Base-by-base conservation (phyloP, 805 yeast genomes). In the Candida taoyuanica region DNA sequence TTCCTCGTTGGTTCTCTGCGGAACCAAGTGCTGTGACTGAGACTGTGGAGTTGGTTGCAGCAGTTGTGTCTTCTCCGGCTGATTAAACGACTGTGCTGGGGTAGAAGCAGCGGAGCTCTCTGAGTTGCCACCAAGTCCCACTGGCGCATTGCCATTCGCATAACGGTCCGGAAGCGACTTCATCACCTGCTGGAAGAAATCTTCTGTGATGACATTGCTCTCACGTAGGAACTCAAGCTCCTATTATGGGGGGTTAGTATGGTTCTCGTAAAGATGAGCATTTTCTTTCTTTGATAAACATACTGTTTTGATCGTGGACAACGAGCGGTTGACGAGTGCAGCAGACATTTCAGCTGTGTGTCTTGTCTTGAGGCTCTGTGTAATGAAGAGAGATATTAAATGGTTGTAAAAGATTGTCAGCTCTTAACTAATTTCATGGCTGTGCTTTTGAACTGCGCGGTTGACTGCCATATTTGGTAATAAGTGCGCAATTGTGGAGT, bases 191-290 rank as follows among this genome's bases (percentile, higher is more conserved):
- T 75, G 63, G 52, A 59, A 81, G 40, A 81, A 70, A 8, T 62
- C 67, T 26, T 73, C 70, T 15, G 79, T 67, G 41, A 88, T 77
- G 31, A 85, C 93, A 34, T 77, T 77, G 1, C 89, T 79, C 48
- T 85, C 95, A 30, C 62, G 65, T 21, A 88, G 66, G 55, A 85
- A 87, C 59, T 86, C 95, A 30, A 88, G 72, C 56, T 88, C 95
- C 60, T 68, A 15, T 21, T 21, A 21, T 8, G 7, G 24, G 21
- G 12, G 17, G 18, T 29, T 25, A 27, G 17, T 19, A 7, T 21
- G 11, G 24, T 11, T 7, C 24, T 21, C 9, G 24, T 21, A 21
- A 11, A 7, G 24, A 7, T 21, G 7, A 7, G 24, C 9, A 21
- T 11, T 7, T 11, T 21, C 11, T 21, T 7, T 8, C 11, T 7